Percentiles rank a stretch among this genome's conserved stretches.
These are phyloP conservation scores for Hymenoscyphus salicellus DNA, from an alignment of 2,329 filamentous ascomycete species.

Conservation along the genomic window DNA sequence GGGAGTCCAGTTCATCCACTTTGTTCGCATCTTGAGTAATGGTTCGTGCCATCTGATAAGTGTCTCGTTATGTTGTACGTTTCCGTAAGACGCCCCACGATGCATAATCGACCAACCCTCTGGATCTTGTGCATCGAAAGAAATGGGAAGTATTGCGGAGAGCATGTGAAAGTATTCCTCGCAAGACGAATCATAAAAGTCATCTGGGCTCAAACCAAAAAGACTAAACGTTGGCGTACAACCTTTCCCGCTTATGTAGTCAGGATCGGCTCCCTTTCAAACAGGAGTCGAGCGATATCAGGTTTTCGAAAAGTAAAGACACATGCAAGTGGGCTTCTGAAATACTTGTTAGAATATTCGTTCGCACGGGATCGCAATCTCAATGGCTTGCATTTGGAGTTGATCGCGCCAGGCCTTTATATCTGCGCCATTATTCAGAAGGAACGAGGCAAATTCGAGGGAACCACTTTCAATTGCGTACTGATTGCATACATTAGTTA, in stretches of 20 bases:
- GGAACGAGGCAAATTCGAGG: neutral
- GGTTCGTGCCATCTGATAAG: neutral
- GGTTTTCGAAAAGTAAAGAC: slow-evolving; percentile 1
- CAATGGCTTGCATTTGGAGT: neutral
- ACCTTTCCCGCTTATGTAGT: slow-evolving; percentile 5
- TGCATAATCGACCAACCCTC: slow-evolving; percentile 12
- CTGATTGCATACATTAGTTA: neutral
- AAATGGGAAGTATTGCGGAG: neutral
- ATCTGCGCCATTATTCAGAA: slow-evolving; percentile 1
- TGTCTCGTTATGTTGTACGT: neutral
- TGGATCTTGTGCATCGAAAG: slow-evolving; percentile 8
- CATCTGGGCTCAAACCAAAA: neutral
- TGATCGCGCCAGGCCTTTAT: neutral
- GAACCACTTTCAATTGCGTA: slow-evolving; percentile 14
- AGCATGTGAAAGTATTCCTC: slow-evolving; percentile 9
- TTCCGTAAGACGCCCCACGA: slow-evolving; percentile 8
- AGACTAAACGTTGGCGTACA: slow-evolving; percentile 4
- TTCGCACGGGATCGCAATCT: no score
- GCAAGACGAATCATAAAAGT: neutral
- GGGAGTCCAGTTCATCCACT: slow-evolving; percentile 1
- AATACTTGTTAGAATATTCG: neutral
- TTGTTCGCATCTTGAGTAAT: neutral
- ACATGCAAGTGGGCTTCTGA: slow-evolving; percentile 3
- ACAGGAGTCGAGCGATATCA: neutral
- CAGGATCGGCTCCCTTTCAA: neutral